Evolutionary conservation across 768 basidiomycete genomes (phyloP).

Genomic region (Xerocomellus intermedius): DNA sequence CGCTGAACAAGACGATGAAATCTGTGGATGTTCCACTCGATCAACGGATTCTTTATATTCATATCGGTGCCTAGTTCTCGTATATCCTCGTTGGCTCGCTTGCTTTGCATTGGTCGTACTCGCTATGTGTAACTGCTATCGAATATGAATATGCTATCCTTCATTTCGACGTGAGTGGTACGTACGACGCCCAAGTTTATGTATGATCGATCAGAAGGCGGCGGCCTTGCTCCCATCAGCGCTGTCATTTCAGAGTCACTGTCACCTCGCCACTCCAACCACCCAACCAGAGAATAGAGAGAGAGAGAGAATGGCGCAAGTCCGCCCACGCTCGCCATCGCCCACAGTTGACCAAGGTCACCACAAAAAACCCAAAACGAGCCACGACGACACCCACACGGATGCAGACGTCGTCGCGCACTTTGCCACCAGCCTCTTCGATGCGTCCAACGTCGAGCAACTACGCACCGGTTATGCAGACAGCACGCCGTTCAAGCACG

Average conservation of each 20-base stretch:
- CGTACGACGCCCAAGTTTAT: too few species aligned
- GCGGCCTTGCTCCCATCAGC: background rate
- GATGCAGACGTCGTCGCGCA: constrained; percentile 15
- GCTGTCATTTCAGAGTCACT: background rate
- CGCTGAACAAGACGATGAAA: too few species aligned
- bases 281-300: background rate
- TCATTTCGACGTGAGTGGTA: too few species aligned
- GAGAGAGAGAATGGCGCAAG: constrained; percentile 39
- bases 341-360: constrained; percentile 30
- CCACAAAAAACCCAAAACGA: constrained; percentile 39
- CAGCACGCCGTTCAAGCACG: constrained; percentile 78
- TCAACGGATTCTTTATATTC: too few species aligned
- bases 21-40: too few species aligned
- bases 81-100: too few species aligned
- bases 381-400: constrained; percentile 23
- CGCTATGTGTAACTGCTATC: too few species aligned
- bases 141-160: too few species aligned
- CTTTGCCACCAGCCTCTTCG: constrained; percentile 49
- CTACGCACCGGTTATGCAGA: constrained; percentile 55
- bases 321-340: constrained; percentile 47
- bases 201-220: background rate
- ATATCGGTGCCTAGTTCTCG: too few species aligned
- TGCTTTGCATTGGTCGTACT: too few species aligned
- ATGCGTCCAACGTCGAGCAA: constrained; percentile 51
- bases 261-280: background rate